Evolutionary conservation across 768 basidiomycete genomes (phyloP), one percentile per base, ranked within the genome.

Genomic region (Strobilomyces confusus): DNA sequence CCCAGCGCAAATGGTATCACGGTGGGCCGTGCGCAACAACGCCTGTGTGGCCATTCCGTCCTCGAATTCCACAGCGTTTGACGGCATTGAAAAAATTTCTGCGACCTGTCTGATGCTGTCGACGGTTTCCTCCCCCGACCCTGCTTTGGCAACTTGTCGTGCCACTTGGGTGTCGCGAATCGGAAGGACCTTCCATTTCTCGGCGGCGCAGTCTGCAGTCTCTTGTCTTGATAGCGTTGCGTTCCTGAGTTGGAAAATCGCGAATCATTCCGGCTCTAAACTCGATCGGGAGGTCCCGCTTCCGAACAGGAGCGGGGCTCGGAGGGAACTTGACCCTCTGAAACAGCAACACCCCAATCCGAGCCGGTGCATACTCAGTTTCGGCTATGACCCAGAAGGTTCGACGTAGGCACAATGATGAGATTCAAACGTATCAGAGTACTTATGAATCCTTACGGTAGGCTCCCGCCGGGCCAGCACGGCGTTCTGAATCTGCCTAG

Each of bases 151-250:
- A 23, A 6, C 13, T 29, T 29, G 29, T 36, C 22, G 17, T 26
- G 9, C 19, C 17, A 36, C 32, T 19, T 15, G 44, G 14, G 26
- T 12, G 44, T 41, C 25, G 29, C 30, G 26, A 32, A 40, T n/a
- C 37, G 13, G 22, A 17, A 22, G 20, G 8, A 19, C 34, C 56
- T 58, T 59, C 52, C 60, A 48, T 54, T 54, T 32, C 38, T n/a
- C 40, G 20, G 36, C 17, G 43, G 43, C 17, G 43, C 43, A 19
- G 29, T 26, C 42, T 25, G 40, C 22, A 42, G 25, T 14, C 22
- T n/a, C n/a, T n/a, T n/a, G n/a, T n/a, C n/a, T n/a, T 20, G 23
- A 41, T 37, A 23, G 15, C 29, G 17, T 40, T 13, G 32, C 30
- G 38, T 46, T 19, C 37, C 36, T 45, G 57, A 48, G 48, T 26